These are phyloP conservation scores for Phialocephala sp. DNA, from an alignment of 2,329 filamentous ascomycete species.

Conservation along the genomic window DNA sequence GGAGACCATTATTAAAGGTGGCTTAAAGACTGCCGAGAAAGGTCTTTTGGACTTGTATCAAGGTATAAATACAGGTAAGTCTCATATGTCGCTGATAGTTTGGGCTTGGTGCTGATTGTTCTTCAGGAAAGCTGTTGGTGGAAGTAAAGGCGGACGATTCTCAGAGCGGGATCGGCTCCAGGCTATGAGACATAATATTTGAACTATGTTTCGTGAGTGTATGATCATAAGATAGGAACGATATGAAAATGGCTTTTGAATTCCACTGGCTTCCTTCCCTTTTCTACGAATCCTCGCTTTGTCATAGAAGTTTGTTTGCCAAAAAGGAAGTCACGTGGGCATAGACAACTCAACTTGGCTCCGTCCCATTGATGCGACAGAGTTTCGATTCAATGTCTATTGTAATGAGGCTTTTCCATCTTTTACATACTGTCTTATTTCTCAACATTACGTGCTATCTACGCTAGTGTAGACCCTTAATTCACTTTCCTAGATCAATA, in stretches of 20 bases:
- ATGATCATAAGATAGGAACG: background rate
- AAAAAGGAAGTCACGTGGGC: background rate
- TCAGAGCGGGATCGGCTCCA: slow-evolving; percentile 14
- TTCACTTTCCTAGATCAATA: too few species aligned
- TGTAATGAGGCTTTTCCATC: too few species aligned
- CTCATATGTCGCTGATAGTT: background rate
- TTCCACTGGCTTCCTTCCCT: background rate
- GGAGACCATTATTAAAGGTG: slow-evolving; percentile 74
- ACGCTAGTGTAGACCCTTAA: too few species aligned
- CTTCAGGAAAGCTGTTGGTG: slow-evolving; percentile 57
- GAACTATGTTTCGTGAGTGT: slow-evolving; percentile 4
- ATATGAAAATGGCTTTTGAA: background rate
- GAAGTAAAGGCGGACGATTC: slow-evolving; percentile 51
- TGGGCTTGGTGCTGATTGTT: background rate
- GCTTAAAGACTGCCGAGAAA: slow-evolving; percentile 66
- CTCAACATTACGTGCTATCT: too few species aligned
- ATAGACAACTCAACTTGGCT: too few species aligned
- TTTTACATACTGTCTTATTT: too few species aligned
- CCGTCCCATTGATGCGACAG: background rate
- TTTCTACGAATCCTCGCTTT: background rate
- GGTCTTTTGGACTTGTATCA: slow-evolving; percentile 69
- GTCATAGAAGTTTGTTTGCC: background rate
- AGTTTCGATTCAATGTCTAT: too few species aligned
- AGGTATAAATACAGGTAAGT: slow-evolving; percentile 70
- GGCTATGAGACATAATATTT: slow-evolving; percentile 7